Percentiles rank a stretch among this genome's conserved stretches.
Evolutionary conservation across 2,329 filamentous ascomycete genomes (phyloP).

Genomic region (Corinectria fuckeliana): DNA sequence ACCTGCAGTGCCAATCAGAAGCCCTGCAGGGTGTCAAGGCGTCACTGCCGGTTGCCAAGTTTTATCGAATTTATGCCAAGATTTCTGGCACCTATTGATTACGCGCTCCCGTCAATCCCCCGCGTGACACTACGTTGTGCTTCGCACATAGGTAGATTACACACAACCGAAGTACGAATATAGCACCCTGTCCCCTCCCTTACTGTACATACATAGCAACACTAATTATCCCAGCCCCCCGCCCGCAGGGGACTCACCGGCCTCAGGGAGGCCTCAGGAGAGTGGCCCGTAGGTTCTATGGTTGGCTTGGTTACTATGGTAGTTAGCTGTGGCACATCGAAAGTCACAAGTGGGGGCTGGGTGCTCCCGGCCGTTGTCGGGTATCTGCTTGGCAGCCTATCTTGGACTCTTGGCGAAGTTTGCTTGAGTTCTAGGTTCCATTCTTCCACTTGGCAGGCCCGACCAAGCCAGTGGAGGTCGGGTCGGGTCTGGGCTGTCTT

Average conservation of each 20-base stretch:
- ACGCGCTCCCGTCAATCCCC: neutral
- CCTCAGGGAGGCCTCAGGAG: neutral
- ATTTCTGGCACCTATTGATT: neutral
- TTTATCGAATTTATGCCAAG: constrained; percentile 16
- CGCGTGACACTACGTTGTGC: no score
- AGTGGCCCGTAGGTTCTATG: neutral
- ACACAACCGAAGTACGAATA: no score
- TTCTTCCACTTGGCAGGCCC: constrained; percentile 5
- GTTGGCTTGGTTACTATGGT: no score
- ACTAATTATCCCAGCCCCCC: no score
- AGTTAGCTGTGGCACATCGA: no score
- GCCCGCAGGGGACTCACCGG: neutral
- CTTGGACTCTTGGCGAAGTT: neutral
- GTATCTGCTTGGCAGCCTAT: constrained; percentile 7
- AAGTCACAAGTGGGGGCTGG: neutral
- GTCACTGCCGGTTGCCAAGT: constrained; percentile 11
- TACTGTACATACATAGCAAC: no score
- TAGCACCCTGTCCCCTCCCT: no score
- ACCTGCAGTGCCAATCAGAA: neutral
- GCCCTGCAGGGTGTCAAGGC: neutral
- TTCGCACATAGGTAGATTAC: no score
- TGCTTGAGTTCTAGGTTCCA: no score
- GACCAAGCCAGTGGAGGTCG: no score
- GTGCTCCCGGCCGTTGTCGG: neutral
- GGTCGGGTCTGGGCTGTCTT: neutral